Percentiles rank a stretch among this genome's conserved stretches.
Conservation (phyloP, 176 grass and related monocot genomes). For the Aechmea fasciata region DNA sequence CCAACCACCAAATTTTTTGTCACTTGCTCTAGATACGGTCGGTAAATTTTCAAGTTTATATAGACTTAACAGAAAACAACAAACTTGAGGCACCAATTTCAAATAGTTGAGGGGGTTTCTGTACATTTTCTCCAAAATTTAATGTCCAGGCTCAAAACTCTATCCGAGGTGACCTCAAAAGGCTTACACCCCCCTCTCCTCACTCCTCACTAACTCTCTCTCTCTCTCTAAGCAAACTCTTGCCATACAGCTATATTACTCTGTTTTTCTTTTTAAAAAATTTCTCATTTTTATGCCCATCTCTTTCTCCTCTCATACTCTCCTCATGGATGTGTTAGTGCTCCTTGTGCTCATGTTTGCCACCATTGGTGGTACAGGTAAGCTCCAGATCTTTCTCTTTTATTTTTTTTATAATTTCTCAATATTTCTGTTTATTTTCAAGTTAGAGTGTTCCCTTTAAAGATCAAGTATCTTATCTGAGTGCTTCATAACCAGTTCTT, state of each 20-base stretch:
- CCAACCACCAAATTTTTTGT: too few species aligned
- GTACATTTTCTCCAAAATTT: too few species aligned
- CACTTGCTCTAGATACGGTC: too few species aligned
- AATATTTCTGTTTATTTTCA: not conserved
- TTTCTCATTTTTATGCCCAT: not conserved
- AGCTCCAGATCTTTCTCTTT: not conserved
- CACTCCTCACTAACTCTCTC: not conserved
- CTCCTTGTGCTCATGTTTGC: conserved; percentile 1
- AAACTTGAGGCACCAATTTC: too few species aligned
- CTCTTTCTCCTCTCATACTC: not conserved
- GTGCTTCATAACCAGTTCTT: not conserved
- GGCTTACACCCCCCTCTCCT: not conserved
- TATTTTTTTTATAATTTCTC: fast-evolving
- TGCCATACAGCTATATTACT: not conserved
- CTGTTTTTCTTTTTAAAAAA: not conserved
- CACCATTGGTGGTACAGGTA: conserved; percentile 3
- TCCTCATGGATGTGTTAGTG: not conserved
- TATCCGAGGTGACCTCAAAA: not conserved
- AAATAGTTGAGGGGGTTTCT: too few species aligned
- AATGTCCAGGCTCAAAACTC: not conserved
- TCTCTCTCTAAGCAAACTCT: not conserved
- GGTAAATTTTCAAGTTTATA: too few species aligned
- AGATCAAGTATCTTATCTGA: not conserved
- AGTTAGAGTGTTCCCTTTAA: not conserved
- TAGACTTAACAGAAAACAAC: too few species aligned